A percentile compares a stretch with the other conserved stretches of the same genome.
Conservation (phyloP, 2,329 filamentous ascomycete species). For the Nothophoma quercina region DNA sequence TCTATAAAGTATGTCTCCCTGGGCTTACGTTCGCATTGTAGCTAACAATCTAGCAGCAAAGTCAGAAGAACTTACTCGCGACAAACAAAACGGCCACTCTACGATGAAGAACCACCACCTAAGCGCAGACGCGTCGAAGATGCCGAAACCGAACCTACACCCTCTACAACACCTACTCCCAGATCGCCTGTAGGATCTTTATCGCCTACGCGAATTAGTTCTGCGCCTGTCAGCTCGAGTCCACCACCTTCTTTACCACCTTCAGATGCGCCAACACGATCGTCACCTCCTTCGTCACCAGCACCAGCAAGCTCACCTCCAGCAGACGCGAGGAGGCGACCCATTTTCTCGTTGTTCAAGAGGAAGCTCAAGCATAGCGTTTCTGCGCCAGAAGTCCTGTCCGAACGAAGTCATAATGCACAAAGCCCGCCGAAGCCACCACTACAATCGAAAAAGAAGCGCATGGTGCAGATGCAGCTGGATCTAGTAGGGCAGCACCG, state of each 20-base stretch:
- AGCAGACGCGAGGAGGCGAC: constrained; percentile 49
- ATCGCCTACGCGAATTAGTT: constrained; percentile 17
- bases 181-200: neutral
- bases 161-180: constrained; percentile 17
- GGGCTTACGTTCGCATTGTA: neutral
- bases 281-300: constrained; percentile 46
- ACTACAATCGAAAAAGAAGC: constrained; percentile 40
- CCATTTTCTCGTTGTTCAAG: constrained; percentile 59
- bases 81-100: constrained; percentile 37
- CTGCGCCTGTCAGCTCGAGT: constrained; percentile 37
- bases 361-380: constrained; percentile 27
- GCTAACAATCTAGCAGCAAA: constrained; percentile 37
- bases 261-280: constrained; percentile 50
- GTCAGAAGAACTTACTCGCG: constrained; percentile 48
- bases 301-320: constrained; percentile 31
- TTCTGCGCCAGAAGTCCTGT: constrained; percentile 25
- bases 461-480: constrained; percentile 67
- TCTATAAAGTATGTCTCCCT: constrained; percentile 31
- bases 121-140: constrained; percentile 49
- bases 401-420: constrained; percentile 46
- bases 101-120: constrained; percentile 42
- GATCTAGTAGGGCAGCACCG: constrained; percentile 64
- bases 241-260: constrained; percentile 42
- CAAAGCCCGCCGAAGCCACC: constrained; percentile 36
- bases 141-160: constrained; percentile 11